phyloP scores from a whole-genome alignment of 73 alveolate species.

The Paramecium bursaria region DNA sequence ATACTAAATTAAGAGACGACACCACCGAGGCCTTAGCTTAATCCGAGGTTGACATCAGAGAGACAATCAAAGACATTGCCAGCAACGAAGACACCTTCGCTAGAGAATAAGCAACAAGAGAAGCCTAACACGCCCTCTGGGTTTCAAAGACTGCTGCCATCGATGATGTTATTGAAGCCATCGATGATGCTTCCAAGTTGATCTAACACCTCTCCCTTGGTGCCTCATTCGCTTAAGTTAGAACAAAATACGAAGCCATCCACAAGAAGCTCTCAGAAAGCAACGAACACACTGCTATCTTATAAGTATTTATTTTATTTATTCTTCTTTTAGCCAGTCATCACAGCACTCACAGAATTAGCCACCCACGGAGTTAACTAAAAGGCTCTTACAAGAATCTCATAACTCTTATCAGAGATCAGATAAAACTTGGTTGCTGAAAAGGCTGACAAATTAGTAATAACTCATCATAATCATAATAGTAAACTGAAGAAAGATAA shows the following conservation, averaged over 20 bases:
- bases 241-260: conserved; percentile 59
- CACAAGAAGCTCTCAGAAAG: conserved; percentile 60
- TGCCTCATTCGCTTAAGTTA: conserved; percentile 65
- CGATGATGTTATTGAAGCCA: conserved; percentile 66
- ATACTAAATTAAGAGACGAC: conserved; percentile 57
- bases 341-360: conserved; percentile 46
- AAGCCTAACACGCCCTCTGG: conserved; percentile 15
- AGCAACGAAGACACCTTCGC: conserved; percentile 48
- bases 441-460: conserved; percentile 42
- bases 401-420: conserved; percentile 44
- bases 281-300: conserved; percentile 61
- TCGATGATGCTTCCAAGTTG: conserved; percentile 69
- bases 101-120: conserved; percentile 60
- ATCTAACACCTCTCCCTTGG: conserved; percentile 67
- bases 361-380: conserved; percentile 58
- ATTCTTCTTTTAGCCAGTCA: conserved; percentile 48
- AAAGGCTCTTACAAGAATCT: conserved; percentile 46
- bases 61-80: conserved; percentile 39
- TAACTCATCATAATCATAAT: background rate
- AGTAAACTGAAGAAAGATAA: conserved; percentile 59
- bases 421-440: conserved; percentile 45
- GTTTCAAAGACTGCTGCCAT: conserved; percentile 58
- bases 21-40: conserved; percentile 50
- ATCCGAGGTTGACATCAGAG: conserved; percentile 54
- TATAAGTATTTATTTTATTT: conserved; percentile 18